Base-by-base conservation (phyloP, 2,329 filamentous ascomycete genomes). In the Alternaria consortialis region DNA sequence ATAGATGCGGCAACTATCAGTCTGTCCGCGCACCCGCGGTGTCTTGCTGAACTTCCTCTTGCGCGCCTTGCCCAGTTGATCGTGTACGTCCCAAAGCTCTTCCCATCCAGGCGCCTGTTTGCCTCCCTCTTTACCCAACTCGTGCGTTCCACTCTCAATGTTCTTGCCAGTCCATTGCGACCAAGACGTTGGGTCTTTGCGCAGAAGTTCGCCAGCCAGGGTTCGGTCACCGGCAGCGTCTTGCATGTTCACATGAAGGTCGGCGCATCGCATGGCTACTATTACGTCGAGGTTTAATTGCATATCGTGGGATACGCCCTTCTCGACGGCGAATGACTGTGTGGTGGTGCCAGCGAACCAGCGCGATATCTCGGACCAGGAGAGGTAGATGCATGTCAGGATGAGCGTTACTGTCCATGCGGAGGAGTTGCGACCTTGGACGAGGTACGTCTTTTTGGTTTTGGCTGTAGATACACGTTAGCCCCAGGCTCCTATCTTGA, bases 201-300 rank as follows among this genome's bases (percentile, higher is more conserved):
- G 84, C 63, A 99, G 84, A 65, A 90, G 84, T 37, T 90, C 84
- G 4, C 87, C 91, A 3, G 95, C 95, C 31, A 97, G 85, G 72
- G 98, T 97, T 65, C 92, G 89, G 79, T 99, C 95, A 53, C 95
- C 94, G 0, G 93, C 88, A 2, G 94, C 94, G 79, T 99, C 95
- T 82, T 98, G 95, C 52, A 99, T 94, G 81, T 99, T 98, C 80
- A 99, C 84, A 81, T 97, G 92, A n/a, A 99, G 82, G 75, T 96
- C 90, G 58, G 85, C 82, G 83, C 95, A 99, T 70, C 85, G 83
- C 95, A 99, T 99, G 53, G 86, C 86, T 50, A 99, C 85, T 5
- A 98, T 92, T n/a, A 96, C 84, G 80, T 99, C 95, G 59, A 99
- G 83, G 82, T 99, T 99, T 81, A 99, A 91, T 80, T 98, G 94